phyloP scores from a whole-genome alignment of 2,329 filamentous ascomycete species.

The Chrysoporthe puriensis region DNA sequence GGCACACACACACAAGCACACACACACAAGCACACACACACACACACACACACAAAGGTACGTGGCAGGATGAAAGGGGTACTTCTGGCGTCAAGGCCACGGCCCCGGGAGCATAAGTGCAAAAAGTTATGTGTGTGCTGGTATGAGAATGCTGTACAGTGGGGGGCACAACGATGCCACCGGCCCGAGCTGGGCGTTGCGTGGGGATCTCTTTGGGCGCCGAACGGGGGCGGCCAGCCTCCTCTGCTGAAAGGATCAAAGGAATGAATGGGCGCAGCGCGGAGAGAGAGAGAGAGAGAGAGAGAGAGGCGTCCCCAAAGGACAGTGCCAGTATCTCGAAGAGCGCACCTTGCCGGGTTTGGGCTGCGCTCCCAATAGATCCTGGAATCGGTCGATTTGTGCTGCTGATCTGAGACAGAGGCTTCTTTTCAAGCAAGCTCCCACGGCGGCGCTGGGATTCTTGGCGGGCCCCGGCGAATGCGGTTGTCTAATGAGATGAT shows the following conservation, averaged over 20 bases:
- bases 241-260: neutral
- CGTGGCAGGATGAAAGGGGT: neutral
- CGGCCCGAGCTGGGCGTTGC: constrained; percentile 7
- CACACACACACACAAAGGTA: neutral
- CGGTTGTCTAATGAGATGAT: constrained; percentile 27
- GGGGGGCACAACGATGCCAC: neutral
- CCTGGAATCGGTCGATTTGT: constrained; percentile 10
- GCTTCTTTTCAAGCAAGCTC: constrained; percentile 19
- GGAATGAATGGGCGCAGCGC: neutral
- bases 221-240: neutral
- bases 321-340: neutral
- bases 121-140: neutral
- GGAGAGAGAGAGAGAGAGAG: no score
- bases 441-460: constrained; percentile 12
- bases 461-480: constrained; percentile 24
- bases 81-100: neutral
- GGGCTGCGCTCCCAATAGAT: neutral
- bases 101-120: neutral
- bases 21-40: neutral
- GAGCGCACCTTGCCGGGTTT: constrained; percentile 16
- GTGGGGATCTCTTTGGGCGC: constrained; percentile 1
- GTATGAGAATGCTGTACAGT: neutral
- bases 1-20: neutral
- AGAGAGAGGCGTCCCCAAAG: neutral
- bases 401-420: constrained; percentile 26